Conservation (phyloP, 768 basidiomycete species). For the Macrocybe gigantea region DNA sequence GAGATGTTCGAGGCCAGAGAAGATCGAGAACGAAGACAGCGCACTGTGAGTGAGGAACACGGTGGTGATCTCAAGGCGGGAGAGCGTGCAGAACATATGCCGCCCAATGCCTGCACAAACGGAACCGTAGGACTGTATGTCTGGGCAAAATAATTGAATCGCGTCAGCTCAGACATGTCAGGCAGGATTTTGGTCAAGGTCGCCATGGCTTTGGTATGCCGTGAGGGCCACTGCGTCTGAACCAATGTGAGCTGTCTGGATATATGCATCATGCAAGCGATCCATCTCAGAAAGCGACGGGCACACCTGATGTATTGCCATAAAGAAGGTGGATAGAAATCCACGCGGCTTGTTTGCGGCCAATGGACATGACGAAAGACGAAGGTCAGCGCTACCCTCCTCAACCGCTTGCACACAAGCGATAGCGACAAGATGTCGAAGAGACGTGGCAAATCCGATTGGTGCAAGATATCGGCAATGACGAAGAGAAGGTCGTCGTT, state of each 20-base stretch:
- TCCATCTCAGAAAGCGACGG: too few species aligned
- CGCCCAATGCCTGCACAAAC: constrained; percentile 6
- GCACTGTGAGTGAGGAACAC: constrained; percentile 8
- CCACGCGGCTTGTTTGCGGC: constrained; percentile 4
- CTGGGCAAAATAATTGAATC: constrained; percentile 8
- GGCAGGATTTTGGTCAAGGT: constrained; percentile 4
- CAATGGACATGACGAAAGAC: constrained; percentile 7
- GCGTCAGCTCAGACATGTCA: constrained; percentile 4
- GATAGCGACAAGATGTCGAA: constrained; percentile 4
- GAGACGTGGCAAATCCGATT: neutral
- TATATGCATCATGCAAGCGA: neutral
- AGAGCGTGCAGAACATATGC: constrained; percentile 5
- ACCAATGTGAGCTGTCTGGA: constrained; percentile 8
- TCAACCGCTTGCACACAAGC: constrained; percentile 7
- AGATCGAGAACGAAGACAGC: constrained; percentile 2
- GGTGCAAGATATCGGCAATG: neutral
- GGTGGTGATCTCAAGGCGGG: constrained; percentile 8
- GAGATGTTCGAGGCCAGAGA: constrained; percentile 7
- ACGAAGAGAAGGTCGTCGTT: constrained; percentile 6
- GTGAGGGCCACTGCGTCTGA: constrained; percentile 8
- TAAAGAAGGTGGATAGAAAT: constrained; percentile 6
- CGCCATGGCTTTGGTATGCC: constrained; percentile 4
- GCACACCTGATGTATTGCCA: constrained; percentile 12
- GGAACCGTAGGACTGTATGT: constrained; percentile 3
- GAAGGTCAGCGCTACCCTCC: constrained; percentile 2